These are phyloP conservation scores for Euryodendron excelsum DNA, from an alignment of 148 eudicot genomes.

Conservation along the genomic window DNA sequence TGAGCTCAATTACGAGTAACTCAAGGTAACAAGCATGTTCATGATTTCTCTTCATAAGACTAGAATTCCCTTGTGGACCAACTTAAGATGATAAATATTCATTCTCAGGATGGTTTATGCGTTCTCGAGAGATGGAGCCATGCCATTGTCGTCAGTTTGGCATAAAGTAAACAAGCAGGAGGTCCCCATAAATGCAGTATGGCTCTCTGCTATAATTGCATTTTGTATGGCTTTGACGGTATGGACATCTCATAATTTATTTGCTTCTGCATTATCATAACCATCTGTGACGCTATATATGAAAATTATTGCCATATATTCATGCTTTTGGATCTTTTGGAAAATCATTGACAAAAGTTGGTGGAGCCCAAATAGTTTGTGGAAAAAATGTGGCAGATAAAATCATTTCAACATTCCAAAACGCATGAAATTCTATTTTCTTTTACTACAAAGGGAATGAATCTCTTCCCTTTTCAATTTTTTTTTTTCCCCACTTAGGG, in stretches of 20 bases:
- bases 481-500: too few species aligned
- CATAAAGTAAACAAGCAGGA: slow-evolving; percentile 89
- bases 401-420: not conserved
- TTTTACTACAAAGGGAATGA: not conserved
- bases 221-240: slow-evolving; percentile 97
- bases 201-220: slow-evolving; percentile 81
- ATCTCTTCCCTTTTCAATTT: not conserved
- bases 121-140: slow-evolving; percentile 97
- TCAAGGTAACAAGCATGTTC: slow-evolving; percentile 58
- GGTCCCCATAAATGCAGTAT: slow-evolving; percentile 87
- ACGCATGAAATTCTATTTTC: not conserved
- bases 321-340: too few species aligned
- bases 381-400: not conserved
- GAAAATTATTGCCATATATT: too few species aligned
- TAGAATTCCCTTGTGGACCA: not conserved
- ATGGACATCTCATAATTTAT: slow-evolving; percentile 22
- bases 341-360: not conserved
- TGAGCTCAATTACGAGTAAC: slow-evolving; percentile 94
- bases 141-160: slow-evolving; percentile 90
- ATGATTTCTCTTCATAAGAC: not conserved
- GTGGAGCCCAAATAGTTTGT: not conserved
- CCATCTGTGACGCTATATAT: not conserved
- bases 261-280: too few species aligned
- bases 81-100: not conserved
- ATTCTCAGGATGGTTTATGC: slow-evolving; percentile 85